A percentile compares a stretch with the other conserved stretches of the same genome.
These are phyloP conservation scores for Dryadomyces sulphureus DNA, from an alignment of 2,329 filamentous ascomycete genomes.

Conservation along the genomic window DNA sequence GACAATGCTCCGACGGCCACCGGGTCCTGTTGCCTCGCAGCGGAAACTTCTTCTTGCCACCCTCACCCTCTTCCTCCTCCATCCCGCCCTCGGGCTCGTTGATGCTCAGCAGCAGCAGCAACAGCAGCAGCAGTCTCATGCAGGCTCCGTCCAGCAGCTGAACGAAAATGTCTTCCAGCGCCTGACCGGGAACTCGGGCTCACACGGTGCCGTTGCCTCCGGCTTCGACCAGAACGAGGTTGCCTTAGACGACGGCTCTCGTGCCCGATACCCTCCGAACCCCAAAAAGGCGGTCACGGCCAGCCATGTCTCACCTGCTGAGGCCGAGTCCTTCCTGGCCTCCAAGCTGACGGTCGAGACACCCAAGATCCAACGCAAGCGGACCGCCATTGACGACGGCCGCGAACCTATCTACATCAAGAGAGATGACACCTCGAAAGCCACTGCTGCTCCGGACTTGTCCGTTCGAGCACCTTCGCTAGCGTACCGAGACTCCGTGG, in stretches of 20 bases:
- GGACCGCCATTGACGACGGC: slow-evolving; percentile 4
- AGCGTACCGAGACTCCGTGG: slow-evolving; percentile 48
- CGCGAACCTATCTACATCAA: slow-evolving; percentile 11
- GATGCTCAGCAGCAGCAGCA: slow-evolving; percentile 51
- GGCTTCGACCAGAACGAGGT: not conserved
- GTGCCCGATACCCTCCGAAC: not conserved
- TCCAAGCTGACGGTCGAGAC: slow-evolving; percentile 14
- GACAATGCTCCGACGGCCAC: slow-evolving; percentile 50
- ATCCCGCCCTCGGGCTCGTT: slow-evolving; percentile 40
- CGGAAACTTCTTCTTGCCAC: slow-evolving; percentile 35
- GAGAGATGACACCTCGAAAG: slow-evolving; percentile 21
- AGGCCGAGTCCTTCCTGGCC: slow-evolving; percentile 13
- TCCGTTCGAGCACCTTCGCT: slow-evolving; percentile 86
- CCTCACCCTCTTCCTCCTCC: slow-evolving; percentile 41
- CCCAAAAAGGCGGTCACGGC: slow-evolving; percentile 1
- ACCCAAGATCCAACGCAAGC: slow-evolving; percentile 14
- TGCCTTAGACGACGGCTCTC: not conserved
- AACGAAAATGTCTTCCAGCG: not conserved
- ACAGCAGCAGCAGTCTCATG: slow-evolving; percentile 12
- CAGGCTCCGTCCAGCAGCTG: not conserved
- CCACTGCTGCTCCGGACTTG: slow-evolving; percentile 89
- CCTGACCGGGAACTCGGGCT: not conserved
- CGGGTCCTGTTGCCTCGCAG: slow-evolving; percentile 36
- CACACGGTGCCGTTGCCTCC: not conserved
- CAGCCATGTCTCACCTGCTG: slow-evolving; percentile 14